Percentiles rank a stretch among this genome's conserved stretches.
phyloP scores from a whole-genome alignment of 1,139 yeast species.

The Williopsis jadinii region DNA sequence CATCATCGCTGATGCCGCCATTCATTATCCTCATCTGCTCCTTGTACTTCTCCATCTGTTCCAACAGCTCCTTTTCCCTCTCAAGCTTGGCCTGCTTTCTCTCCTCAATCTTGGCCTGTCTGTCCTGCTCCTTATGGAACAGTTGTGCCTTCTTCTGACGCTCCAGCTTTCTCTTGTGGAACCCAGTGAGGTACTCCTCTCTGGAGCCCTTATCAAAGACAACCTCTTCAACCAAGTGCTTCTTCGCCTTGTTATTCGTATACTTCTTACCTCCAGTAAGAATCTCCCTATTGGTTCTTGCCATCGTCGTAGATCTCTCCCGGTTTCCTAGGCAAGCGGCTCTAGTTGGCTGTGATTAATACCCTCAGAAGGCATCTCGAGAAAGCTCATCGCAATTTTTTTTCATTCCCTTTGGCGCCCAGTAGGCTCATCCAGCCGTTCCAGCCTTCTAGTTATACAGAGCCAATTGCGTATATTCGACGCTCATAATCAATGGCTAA shows the following conservation, averaged over 20 bases:
- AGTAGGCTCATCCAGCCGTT: no score
- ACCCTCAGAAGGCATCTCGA: no score
- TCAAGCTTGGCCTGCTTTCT: constrained; percentile 57
- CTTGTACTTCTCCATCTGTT: constrained; percentile 52
- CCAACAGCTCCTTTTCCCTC: constrained; percentile 56
- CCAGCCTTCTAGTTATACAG: no score
- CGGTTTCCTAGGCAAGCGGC: background rate
- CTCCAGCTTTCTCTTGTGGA: constrained; percentile 86
- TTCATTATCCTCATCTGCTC: constrained; percentile 43
- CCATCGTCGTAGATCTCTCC: constrained; percentile 4
- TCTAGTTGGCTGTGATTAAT: background rate
- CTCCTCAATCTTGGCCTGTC: constrained; percentile 69
- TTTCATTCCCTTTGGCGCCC: no score
- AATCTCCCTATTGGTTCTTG: constrained; percentile 61
- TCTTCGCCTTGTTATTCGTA: constrained; percentile 51
- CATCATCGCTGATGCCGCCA: constrained; percentile 29
- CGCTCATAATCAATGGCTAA: no score
- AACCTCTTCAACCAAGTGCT: constrained; percentile 70
- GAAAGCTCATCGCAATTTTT: no score
- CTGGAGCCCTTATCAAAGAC: constrained; percentile 71
- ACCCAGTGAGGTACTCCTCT: constrained; percentile 83
- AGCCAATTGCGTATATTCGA: no score
- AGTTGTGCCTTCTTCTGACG: constrained; percentile 83
- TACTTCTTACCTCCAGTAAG: constrained; percentile 85
- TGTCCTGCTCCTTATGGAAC: constrained; percentile 66